Conservation (phyloP, 208 protist species). For the Angomonas ambiguus region DNA sequence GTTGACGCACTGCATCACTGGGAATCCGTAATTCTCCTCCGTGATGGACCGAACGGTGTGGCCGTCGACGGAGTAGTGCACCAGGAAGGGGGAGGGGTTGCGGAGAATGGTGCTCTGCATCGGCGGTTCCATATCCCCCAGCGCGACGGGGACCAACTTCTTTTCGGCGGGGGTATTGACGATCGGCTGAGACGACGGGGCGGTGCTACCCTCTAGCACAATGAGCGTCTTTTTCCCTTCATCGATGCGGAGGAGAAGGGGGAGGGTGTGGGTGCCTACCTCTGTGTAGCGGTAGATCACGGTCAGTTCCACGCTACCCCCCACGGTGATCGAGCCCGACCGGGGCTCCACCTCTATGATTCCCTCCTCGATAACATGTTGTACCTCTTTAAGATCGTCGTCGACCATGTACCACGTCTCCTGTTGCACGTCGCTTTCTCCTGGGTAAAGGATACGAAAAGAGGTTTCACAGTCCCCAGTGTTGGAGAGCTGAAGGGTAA, state of each 20-base stretch:
- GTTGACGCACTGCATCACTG: conserved; percentile 85
- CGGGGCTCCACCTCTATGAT: conserved; percentile 68
- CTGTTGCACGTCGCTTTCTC: conserved; percentile 69
- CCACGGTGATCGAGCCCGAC: conserved; percentile 53
- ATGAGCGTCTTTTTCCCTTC: conserved; percentile 75
- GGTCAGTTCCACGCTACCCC: conserved; percentile 41
- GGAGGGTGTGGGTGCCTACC: conserved; percentile 73
- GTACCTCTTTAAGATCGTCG: conserved; percentile 60
- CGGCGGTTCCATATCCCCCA: conserved; percentile 85
- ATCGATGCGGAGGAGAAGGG: conserved; percentile 69
- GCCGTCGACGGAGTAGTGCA: conserved; percentile 68
- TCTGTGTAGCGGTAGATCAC: conserved; percentile 60
- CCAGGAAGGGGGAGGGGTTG: conserved; percentile 53
- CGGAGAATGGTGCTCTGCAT: conserved; percentile 71
- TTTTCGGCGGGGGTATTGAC: conserved; percentile 17
- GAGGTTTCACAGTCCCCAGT: conserved; percentile 51
- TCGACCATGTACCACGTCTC: conserved; percentile 87
- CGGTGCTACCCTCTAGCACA: conserved; percentile 78
- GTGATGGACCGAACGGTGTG: conserved; percentile 39
- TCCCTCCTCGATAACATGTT: conserved; percentile 58
- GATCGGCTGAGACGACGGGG: conserved; percentile 63
- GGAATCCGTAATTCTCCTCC: conserved; percentile 73
- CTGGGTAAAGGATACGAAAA: conserved; percentile 82
- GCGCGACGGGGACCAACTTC: conserved; percentile 73
- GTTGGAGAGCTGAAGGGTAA: conserved; percentile 74